These are phyloP conservation scores for Hymenoscyphus infarciens DNA, from an alignment of 2,329 filamentous ascomycete genomes.

Conservation along the genomic window DNA sequence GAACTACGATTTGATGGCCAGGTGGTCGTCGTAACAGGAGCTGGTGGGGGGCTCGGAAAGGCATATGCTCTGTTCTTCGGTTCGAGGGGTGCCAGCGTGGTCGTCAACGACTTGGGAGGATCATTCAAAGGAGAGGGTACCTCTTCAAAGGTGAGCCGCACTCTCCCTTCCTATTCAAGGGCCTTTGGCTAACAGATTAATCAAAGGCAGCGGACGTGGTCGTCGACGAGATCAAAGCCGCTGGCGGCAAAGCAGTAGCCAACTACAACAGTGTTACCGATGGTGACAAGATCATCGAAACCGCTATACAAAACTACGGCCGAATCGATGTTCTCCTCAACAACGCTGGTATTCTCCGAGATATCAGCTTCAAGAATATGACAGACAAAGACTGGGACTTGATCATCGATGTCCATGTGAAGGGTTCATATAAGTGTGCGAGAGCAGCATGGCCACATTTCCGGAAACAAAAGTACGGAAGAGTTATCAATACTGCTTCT, in stretches of 20 bases:
- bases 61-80: conserved; percentile 85
- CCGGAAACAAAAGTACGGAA: conserved; percentile 96
- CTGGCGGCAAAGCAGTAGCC: conserved; percentile 91
- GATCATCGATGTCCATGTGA: conserved; percentile 87
- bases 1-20: conserved; percentile 79
- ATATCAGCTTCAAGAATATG: conserved; percentile 98
- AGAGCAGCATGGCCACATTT: conserved; percentile 96
- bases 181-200: neutral
- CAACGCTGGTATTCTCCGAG: conserved; percentile 89
- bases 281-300: conserved; percentile 91
- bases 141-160: conserved; percentile 67
- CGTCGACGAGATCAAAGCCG: conserved; percentile 77
- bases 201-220: conserved; percentile 68
- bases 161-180: no score
- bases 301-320: conserved; percentile 74
- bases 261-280: conserved; percentile 96
- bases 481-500: conserved; percentile 96
- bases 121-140: conserved; percentile 91
- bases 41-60: conserved; percentile 77
- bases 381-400: conserved; percentile 96
- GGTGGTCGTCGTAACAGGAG: conserved; percentile 84
- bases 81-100: conserved; percentile 85
- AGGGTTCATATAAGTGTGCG: conserved; percentile 91
- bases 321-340: conserved; percentile 95
- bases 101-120: conserved; percentile 93